A percentile compares a stretch with the other conserved stretches of the same genome.
Evolutionary conservation across 139 green algal genomes (phyloP).

Genomic region (Ettlia oleoabundans): DNA sequence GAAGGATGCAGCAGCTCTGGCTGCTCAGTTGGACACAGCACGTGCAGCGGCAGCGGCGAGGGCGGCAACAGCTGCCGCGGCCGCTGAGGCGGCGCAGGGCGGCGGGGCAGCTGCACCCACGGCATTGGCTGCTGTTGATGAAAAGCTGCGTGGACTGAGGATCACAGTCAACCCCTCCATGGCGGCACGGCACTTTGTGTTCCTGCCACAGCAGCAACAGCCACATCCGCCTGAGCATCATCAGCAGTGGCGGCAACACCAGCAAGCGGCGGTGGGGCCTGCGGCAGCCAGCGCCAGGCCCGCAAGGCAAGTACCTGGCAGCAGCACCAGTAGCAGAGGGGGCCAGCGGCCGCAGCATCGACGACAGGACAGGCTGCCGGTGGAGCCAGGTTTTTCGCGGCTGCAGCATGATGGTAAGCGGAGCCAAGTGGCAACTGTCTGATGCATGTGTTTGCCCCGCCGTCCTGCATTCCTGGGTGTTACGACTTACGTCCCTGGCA

Average conservation of each 20-base stretch:
- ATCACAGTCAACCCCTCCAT: conserved; percentile 43
- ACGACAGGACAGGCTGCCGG: conserved; percentile 7
- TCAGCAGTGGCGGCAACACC: background rate
- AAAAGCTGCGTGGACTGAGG: conserved; percentile 15
- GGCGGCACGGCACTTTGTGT: conserved; percentile 16
- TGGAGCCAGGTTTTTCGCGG: background rate
- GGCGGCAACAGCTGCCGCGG: background rate
- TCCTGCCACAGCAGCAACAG: conserved; percentile 22
- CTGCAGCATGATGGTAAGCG: conserved; percentile 42
- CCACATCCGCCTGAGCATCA: background rate
- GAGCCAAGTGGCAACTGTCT: background rate
- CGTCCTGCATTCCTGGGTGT: background rate
- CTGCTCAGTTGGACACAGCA: background rate
- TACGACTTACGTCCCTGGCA: no score
- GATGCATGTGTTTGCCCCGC: background rate
- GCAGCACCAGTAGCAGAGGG: background rate
- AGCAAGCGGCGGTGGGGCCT: background rate
- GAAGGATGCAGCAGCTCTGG: background rate
- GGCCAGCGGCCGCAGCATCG: no score
- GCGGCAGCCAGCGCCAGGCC: no score
- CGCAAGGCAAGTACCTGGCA: no score
- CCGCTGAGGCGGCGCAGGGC: conserved; percentile 32
- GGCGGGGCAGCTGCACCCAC: conserved; percentile 33
- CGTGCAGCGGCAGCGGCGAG: background rate
- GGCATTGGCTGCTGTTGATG: background rate